Evolutionary conservation across 2,329 filamentous ascomycete species (phyloP), one percentile per base, ranked within the genome.

Genomic region (Colletotrichum liaoningense): DNA sequence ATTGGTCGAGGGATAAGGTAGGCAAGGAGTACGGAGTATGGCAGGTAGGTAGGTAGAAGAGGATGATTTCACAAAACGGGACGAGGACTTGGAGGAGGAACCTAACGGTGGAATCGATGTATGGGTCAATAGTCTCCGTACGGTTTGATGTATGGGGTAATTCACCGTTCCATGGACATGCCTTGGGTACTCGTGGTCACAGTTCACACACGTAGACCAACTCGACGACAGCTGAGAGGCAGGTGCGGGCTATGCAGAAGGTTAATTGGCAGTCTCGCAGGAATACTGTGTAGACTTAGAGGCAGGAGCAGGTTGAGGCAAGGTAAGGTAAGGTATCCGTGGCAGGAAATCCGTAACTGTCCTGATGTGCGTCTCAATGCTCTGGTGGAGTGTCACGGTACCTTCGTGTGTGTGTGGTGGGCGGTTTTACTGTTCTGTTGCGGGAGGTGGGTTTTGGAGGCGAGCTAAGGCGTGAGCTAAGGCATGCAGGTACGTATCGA

Each of bases 401-500:
- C 33, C 33, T 35, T 35, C 33, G 33, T 35, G 14, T 19, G 38
- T 49, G 60, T 49, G 42, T 49, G 42, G 42, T 49, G 42, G 19
- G 22, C 16, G 16, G 54, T 14, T 24, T 26, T 56, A 22, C 22
- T 56, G 52, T 72, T 69, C 69, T 70, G 60, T 52, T 73, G 67
- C 70, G 70, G 70, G 70, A 70, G 67, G 67, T 73, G 67, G 69
- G 59, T 73, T 70, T 73, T 65, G 60, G 60, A 65, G 55, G 46
- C 67, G 24, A 70, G 56, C 67, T 65, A 70, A 68, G 54, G 70
- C 52, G 58, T 57, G 59, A 59, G 66, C 70, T 60, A 69, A 55
- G 55, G 55, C 60, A 65, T 55, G 22, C 28, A 56, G 67, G 46
- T 70, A 73, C 70, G 67, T 70, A 70, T 30, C 67, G 35, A 67